A percentile compares a stretch with the other conserved stretches of the same genome.
Evolutionary conservation across 352 stramenopile species (phyloP).

Genomic region (Phytopythium mirpurense): DNA sequence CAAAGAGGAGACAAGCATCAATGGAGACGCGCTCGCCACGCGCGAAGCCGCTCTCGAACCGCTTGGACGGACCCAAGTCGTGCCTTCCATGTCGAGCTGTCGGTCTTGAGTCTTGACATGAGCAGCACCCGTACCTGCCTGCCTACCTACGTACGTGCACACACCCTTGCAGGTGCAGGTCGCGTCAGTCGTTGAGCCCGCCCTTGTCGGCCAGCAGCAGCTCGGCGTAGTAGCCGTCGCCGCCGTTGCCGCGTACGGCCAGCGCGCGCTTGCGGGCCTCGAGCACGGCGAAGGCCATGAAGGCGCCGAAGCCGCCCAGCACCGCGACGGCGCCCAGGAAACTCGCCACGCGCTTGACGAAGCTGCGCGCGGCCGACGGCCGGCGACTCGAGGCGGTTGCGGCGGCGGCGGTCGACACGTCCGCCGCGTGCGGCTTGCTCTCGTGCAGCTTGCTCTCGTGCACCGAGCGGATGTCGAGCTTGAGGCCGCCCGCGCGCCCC

Average conservation of each 20-base stretch:
- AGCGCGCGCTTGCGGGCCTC: slow-evolving; percentile 32
- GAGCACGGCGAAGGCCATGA: slow-evolving; percentile 32
- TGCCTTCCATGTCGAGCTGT: too few species aligned
- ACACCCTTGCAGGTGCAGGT: too few species aligned
- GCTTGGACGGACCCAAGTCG: too few species aligned
- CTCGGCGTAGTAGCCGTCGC: slow-evolving; percentile 52
- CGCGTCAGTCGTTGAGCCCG: slow-evolving; percentile 13
- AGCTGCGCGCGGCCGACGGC: slow-evolving; percentile 11
- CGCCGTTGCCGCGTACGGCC: slow-evolving; percentile 12
- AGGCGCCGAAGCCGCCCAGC: slow-evolving; percentile 44
- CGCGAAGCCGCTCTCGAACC: not conserved
- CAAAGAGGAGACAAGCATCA: not conserved
- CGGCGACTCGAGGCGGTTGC: slow-evolving; percentile 6
- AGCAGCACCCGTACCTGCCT: too few species aligned
- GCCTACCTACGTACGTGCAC: not conserved
- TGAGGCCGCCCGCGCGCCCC: slow-evolving; percentile 1
- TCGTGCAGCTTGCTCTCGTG: slow-evolving; percentile 67
- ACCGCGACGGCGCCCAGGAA: slow-evolving; percentile 64
- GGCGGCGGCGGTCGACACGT: slow-evolving; percentile 10
- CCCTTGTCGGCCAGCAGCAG: slow-evolving; percentile 60
- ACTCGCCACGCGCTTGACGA: slow-evolving; percentile 42
- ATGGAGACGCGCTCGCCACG: not conserved
- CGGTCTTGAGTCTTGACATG: too few species aligned
- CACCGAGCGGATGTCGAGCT: slow-evolving; percentile 15
- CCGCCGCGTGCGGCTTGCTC: slow-evolving; percentile 12